Evolutionary conservation across 108 stramenopile genomes (phyloP), one percentile per base, ranked within the genome.

Genomic region (Cyclotella baltica): DNA sequence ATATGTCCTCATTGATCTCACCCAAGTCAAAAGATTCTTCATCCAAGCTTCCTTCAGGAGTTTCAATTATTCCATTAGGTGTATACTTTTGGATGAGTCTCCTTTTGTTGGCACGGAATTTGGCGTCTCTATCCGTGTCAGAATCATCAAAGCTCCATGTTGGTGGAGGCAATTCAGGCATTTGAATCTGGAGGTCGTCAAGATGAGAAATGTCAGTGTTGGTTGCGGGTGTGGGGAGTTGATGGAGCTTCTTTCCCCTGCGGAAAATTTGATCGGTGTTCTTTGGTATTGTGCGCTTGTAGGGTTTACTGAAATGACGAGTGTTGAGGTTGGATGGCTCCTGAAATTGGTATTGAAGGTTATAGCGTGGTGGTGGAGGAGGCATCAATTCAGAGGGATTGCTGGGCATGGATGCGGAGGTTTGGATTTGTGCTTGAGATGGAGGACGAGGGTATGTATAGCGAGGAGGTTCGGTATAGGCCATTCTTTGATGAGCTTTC

Each of bases 221-320:
- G 1, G n/a, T 50, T 52, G 0, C 30, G 50, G 33, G 38, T 18
- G 16, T 23, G 10, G 3, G 4, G 9, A 27, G 30, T 2, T 64
- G 36, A 8, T 64, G 30, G 25, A 63, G 29, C 15, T 63, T 61
- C 51, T 71, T 78, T 11, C 77, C 77, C 29, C 77, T 46, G 15
- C 69, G 70, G 38, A 78, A 71, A 19, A 78, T 65, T 2, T 63
- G 59, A 18, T 52, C 35, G 11, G 58, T 33, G 31, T 69, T 77
- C 59, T 77, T 19, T 5, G 50, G 25, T 15, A 34, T n/a, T 4
- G 29, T 5, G 64, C 38, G 64, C 23, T 34, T 38, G 28, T 73
- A 61, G 2, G 30, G 59, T 33, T 1, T 33, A n/a, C 1, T 3
- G 31, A 33, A 10, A 34, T 18, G 30, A 1, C 33, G 55, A 25